Base-by-base conservation (phyloP, 768 basidiomycete genomes). In the Amanita pallidorosea region DNA sequence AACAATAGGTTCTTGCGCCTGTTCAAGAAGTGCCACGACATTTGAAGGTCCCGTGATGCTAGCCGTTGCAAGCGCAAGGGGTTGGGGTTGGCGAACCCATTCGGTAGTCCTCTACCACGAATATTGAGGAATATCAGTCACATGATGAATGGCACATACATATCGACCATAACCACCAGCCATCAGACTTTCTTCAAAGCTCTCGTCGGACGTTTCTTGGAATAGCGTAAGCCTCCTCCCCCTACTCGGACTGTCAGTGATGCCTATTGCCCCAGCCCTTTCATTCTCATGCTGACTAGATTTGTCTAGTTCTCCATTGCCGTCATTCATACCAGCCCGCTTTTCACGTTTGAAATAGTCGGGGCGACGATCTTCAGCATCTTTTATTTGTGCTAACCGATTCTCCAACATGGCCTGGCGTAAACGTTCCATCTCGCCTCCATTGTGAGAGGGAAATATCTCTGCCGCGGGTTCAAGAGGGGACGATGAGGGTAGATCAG, bases 141-240 rank as follows among this genome's bases (percentile, higher is more conserved):
- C 11, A 48, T 38, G 13, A 29, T 17, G 12, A 4, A n/a, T 48
- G 22, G n/a, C 43, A 68, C 80, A 64, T 62, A 83, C 86, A 63
- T 88, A 88, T 54, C 75, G 75, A 1, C 81, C 84, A 63, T 88
- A 88, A 7, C 87, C 86, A 27, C 85, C 85, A 17, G 85, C 85
- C 77, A 88, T 85, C 37, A 88, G 63, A 57, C 85, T 85, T 65
- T 89, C 86, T 58, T 89, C 87, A 57, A 89, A 88, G 58, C 85
- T 88, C 64, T 86, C 85, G 42, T 86, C 85, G 4, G 83, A 84
- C 0, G 85, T 88, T 65, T 87, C 85, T 62, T 87, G 85, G 63
- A 88, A 89, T 36, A 90, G 63, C 56, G 79, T 81, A 33, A 88
- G 67, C 46, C 85, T 71, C 51, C 87, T 71, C 1, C 88, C 88